Evolutionary conservation across 1,139 yeast genomes (phyloP), one percentile per base, ranked within the genome.

Genomic region (Kurtzmaniella natalensis): DNA sequence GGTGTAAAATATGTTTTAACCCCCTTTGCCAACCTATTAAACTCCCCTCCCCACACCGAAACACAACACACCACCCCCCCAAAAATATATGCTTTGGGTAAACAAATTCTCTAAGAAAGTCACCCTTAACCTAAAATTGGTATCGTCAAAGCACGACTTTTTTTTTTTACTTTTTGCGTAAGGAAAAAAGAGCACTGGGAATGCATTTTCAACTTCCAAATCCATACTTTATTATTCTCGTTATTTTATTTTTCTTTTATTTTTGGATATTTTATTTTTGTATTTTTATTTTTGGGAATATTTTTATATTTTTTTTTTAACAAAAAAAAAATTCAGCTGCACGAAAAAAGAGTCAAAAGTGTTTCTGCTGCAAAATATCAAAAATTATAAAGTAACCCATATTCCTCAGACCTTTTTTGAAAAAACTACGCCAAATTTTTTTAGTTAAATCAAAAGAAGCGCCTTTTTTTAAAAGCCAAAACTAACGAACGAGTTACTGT

Each of bases 121-220:
- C 13, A 22, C 25, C 21, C n/a, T 22, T 9, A n/a, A n/a, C n/a
- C n/a, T n/a, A 23, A 23, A 23, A 23, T 11, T 11, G 26, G 21
- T 26, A 18, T 17, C 29, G 29, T 26, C 29, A 26, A 26, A 26
- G 29, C 29, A 26, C 29, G 29, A 26, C 29, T 26, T 23, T 23
- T 14, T 23, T 23, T 23, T 23, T 19, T n/a, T n/a, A n/a, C n/a
- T n/a, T n/a, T n/a, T n/a, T n/a, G n/a, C n/a, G n/a, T n/a, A n/a
- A n/a, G n/a, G n/a, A n/a, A n/a, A n/a, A n/a, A n/a, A n/a, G n/a
- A n/a, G n/a, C n/a, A n/a, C n/a, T n/a, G n/a, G n/a, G n/a, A n/a
- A n/a, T n/a, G n/a, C n/a, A n/a, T n/a, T n/a, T n/a, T n/a, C n/a
- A n/a, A n/a, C n/a, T n/a, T n/a, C n/a, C n/a, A n/a, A n/a, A n/a